These are phyloP conservation scores for Saturnispora sanitii DNA, from an alignment of 805 yeast genomes.

Conservation along the genomic window DNA sequence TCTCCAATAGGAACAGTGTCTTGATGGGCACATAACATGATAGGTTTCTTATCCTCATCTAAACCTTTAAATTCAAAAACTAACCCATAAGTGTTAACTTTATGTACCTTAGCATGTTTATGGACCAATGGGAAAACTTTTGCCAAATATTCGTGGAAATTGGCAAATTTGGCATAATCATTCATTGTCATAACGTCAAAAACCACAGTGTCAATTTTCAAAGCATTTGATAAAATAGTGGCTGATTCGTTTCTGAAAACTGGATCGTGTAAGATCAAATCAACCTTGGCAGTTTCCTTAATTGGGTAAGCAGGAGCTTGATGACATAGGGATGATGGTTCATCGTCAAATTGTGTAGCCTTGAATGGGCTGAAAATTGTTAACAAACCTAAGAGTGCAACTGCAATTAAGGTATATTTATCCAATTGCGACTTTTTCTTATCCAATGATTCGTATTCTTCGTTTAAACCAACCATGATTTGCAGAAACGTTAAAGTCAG, in stretches of 20 bases:
- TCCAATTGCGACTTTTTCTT: too few species aligned
- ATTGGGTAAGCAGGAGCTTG: constrained; percentile 17
- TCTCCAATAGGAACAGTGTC: constrained; percentile 73
- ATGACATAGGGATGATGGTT: constrained; percentile 16
- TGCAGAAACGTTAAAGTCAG: too few species aligned
- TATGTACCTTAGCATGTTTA: constrained; percentile 34
- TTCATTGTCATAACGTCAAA: constrained; percentile 15
- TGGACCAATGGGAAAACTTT: constrained; percentile 27
- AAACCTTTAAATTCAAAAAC: constrained; percentile 57
- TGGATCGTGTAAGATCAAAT: constrained; percentile 27
- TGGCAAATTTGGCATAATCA: constrained; percentile 16
- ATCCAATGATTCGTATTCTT: background rate
- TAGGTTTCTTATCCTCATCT: constrained; percentile 42
- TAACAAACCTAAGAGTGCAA: background rate
- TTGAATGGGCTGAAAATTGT: constrained; percentile 4
- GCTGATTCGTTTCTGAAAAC: constrained; percentile 30
- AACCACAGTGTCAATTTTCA: constrained; percentile 44
- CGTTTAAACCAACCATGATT: background rate
- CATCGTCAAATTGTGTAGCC: background rate
- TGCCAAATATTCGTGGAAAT: constrained; percentile 16
- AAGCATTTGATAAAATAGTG: constrained; percentile 36
- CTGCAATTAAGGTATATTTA: background rate
- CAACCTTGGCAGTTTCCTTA: constrained; percentile 9
- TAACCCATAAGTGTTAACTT: constrained; percentile 54
- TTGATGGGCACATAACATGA: constrained; percentile 64